Base-by-base conservation (phyloP, 1,284 basidiomycete genomes). In the Phellinidium pouzarii region DNA sequence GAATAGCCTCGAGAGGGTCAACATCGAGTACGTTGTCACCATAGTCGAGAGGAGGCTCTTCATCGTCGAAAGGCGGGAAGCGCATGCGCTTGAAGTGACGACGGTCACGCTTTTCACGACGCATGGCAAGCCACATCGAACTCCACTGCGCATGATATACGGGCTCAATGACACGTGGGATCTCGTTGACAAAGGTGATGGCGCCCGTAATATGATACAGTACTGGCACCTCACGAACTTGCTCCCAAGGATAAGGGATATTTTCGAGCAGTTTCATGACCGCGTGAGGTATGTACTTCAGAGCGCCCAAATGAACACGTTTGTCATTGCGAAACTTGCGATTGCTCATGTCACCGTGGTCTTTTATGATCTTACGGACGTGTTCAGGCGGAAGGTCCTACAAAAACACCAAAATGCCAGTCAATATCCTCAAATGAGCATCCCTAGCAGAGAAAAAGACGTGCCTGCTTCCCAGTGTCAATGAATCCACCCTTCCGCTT, bases 21-120 rank as follows among this genome's bases (percentile, higher is more conserved):
- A 98, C 94, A 63, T 99, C 96, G 61, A 99, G 72, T 17, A 99
- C 86, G 68, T 99, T 99, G 76, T 99, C 96, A 54, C 94, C 94
- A 64, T 98, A 98, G 68, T 98, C 94, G 67, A 96, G 80, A 9
- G 94, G 94, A 11, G 94, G 96, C 66, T 99, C 96, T 71, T 99
- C 96, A 65, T 99, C 96, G 64, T 99, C 96, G 64, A 99, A 99
- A 0, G 96, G 96, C 34, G 96, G 96, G 74, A 99, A 99, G n/a
- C 96, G 86, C 94, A 99, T 99, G 49, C 96, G 91, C 75, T 99
- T 99, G 75, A 99, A 99, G 68, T 99, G 96, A 50, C 96, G 78
- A 65, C 96, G 90, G 68, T 99, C 96, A 55, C 96, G 84, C 77
- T 99, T 99, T 74, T 99, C 96, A 60, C 96, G 77, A 60, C 96